phyloP scores from a whole-genome alignment of 345 rosid genomes.

The Bruguiera sexangula region DNA sequence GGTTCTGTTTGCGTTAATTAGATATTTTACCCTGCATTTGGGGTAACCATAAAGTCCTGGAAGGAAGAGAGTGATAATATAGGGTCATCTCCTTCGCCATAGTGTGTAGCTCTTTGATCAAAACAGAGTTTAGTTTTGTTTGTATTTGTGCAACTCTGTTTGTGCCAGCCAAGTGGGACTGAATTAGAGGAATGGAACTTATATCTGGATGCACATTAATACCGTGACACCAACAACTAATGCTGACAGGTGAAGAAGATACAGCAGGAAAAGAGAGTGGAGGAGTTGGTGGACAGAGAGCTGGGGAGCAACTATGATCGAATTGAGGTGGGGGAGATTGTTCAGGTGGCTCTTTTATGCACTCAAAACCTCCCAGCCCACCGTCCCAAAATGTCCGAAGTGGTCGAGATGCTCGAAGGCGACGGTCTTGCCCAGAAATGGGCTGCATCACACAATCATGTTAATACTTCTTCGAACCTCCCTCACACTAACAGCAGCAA shows the following conservation, averaged over 20 bases:
- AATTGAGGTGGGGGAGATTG: constrained; percentile 8
- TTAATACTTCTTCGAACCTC: constrained; percentile 37
- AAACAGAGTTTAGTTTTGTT: no score
- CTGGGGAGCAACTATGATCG: neutral
- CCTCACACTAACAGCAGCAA: constrained; percentile 32
- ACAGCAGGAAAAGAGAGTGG: neutral
- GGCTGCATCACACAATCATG: constrained; percentile 59
- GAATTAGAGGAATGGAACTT: no score
- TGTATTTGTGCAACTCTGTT: no score
- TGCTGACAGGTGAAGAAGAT: constrained; percentile 3
- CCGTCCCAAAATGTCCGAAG: constrained; percentile 13
- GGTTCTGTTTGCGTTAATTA: no score
- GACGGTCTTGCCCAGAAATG: constrained; percentile 12
- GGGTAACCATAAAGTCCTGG: no score
- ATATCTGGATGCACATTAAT: no score
- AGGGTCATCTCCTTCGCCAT: no score
- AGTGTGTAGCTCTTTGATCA: no score
- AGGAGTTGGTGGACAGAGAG: constrained; percentile 12
- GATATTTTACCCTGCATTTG: no score
- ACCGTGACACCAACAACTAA: neutral
- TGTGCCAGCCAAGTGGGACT: no score
- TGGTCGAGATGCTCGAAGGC: constrained; percentile 9
- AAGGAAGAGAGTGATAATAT: no score
- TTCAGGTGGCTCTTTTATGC: constrained; percentile 15
- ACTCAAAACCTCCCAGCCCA: constrained; percentile 11